Percentiles rank a stretch among this genome's conserved stretches.
These are phyloP conservation scores for Fusarium armeniacum DNA, from an alignment of 2,329 filamentous ascomycete genomes.

Conservation along the genomic window DNA sequence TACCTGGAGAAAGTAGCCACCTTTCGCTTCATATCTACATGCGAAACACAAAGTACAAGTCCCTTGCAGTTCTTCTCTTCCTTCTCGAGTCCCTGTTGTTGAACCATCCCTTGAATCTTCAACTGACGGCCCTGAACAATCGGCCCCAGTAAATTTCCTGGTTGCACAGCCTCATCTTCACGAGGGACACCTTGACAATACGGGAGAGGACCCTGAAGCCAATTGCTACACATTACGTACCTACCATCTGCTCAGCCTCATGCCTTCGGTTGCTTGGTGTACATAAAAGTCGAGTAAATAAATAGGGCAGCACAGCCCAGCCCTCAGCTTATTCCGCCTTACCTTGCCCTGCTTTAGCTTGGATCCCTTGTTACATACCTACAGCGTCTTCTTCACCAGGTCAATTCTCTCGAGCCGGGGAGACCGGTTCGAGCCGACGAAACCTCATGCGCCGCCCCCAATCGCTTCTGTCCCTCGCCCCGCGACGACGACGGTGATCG, in stretches of 20 bases:
- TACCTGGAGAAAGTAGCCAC: constrained; percentile 15
- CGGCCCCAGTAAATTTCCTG: constrained; percentile 30
- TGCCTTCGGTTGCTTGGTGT: constrained; percentile 31
- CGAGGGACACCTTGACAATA: constrained; percentile 29
- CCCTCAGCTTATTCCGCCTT: constrained; percentile 10
- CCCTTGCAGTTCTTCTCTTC: constrained; percentile 8
- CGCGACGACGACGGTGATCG: constrained; percentile 49
- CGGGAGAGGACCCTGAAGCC: constrained; percentile 29
- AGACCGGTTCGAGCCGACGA: constrained; percentile 42
- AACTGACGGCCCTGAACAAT: constrained; percentile 17
- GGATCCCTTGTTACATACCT: constrained; percentile 25
- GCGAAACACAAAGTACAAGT: constrained; percentile 15
- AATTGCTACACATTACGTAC: constrained; percentile 40
- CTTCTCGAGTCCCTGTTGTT: neutral
- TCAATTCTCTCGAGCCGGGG: constrained; percentile 35
- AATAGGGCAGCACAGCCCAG: constrained; percentile 24
- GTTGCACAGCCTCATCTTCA: constrained; percentile 49
- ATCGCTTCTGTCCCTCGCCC: constrained; percentile 47
- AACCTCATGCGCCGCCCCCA: constrained; percentile 48
- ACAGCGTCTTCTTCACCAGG: constrained; percentile 23
- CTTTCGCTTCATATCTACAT: constrained; percentile 1
- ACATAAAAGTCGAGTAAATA: constrained; percentile 31
- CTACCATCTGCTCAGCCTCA: constrained; percentile 48
- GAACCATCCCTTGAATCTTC: constrained; percentile 8
- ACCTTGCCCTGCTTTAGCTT: constrained; percentile 13